Percentiles rank a stretch among this genome's conserved stretches.
These are phyloP conservation scores for Malbranchea cinnamomea DNA, from an alignment of 2,329 filamentous ascomycete genomes.

Conservation along the genomic window DNA sequence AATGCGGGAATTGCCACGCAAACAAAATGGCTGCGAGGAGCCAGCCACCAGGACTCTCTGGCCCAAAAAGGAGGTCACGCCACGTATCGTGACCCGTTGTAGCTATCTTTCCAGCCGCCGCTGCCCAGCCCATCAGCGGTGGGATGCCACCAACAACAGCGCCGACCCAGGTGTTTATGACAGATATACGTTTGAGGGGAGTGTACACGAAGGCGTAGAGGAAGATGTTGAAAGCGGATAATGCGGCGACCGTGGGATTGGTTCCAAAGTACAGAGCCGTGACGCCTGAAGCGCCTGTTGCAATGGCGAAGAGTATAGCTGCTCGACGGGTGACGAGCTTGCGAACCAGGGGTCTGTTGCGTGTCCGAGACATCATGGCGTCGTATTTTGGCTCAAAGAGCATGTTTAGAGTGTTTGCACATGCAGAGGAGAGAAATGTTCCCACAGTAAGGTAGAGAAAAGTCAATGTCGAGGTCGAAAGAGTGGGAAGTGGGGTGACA, in stretches of 20 bases:
- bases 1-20: slow-evolving; percentile 96
- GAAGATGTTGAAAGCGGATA: slow-evolving; percentile 71
- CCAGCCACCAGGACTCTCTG: slow-evolving; percentile 66
- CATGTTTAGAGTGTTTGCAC: slow-evolving; percentile 94
- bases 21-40: slow-evolving; percentile 71
- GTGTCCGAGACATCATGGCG: slow-evolving; percentile 82
- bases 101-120: slow-evolving; percentile 77
- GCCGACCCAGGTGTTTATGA: slow-evolving; percentile 87
- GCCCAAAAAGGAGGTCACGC: slow-evolving; percentile 61
- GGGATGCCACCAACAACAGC: slow-evolving; percentile 87
- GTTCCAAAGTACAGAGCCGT: slow-evolving; percentile 73
- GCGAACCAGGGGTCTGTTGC: slow-evolving; percentile 77
- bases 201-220: slow-evolving; percentile 91
- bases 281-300: slow-evolving; percentile 54
- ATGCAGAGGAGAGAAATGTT: slow-evolving; percentile 76
- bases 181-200: slow-evolving; percentile 73
- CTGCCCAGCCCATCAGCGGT: slow-evolving; percentile 95
- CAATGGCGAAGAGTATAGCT: slow-evolving; percentile 65
- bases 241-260: slow-evolving; percentile 78
- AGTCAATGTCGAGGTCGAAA: slow-evolving; percentile 65
- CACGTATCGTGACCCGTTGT: slow-evolving; percentile 55
- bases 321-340: slow-evolving; percentile 56
- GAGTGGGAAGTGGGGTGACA: slow-evolving; percentile 38
- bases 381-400: slow-evolving; percentile 84
- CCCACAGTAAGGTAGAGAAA: slow-evolving; percentile 83